Conservation (phyloP, 345 rosid genomes). For the Populus deltoides region DNA sequence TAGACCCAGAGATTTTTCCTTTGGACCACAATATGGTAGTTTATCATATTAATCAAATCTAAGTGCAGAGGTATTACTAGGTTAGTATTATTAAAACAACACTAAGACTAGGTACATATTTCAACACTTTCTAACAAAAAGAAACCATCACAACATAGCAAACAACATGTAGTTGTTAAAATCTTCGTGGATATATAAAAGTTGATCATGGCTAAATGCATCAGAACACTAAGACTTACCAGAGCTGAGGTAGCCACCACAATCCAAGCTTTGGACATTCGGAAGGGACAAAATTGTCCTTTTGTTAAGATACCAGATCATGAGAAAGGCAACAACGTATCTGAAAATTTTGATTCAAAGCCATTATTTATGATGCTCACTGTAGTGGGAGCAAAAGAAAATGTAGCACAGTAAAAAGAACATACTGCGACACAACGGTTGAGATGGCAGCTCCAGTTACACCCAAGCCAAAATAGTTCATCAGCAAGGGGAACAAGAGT, state of each 20-base stretch:
- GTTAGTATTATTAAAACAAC: too few relatives aligned
- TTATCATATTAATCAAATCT: not conserved
- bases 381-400: not conserved
- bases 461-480: conserved; percentile 29
- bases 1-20: not conserved
- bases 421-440: conserved; percentile 39
- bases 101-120: not conserved
- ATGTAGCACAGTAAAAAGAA: not conserved
- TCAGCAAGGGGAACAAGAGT: conserved; percentile 33
- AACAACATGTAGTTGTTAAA: not conserved
- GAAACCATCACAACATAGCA: not conserved
- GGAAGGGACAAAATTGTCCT: conserved; percentile 28
- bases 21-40: not conserved
- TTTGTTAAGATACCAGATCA: conserved; percentile 39
- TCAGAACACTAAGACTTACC: conserved; percentile 20
- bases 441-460: conserved; percentile 42
- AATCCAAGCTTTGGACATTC: conserved; percentile 26
- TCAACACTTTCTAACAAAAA: not conserved
- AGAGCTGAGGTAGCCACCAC: conserved; percentile 34
- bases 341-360: conserved; percentile 19
- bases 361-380: not conserved
- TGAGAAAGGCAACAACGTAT: conserved; percentile 32
- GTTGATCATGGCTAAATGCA: not conserved
- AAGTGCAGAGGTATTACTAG: too few relatives aligned
- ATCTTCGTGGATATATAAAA: not conserved